Percentiles rank a stretch among this genome's conserved stretches.
These are phyloP conservation scores for Copromyces sp. DNA, from an alignment of 495 filamentous ascomycete genomes.

Conservation along the genomic window DNA sequence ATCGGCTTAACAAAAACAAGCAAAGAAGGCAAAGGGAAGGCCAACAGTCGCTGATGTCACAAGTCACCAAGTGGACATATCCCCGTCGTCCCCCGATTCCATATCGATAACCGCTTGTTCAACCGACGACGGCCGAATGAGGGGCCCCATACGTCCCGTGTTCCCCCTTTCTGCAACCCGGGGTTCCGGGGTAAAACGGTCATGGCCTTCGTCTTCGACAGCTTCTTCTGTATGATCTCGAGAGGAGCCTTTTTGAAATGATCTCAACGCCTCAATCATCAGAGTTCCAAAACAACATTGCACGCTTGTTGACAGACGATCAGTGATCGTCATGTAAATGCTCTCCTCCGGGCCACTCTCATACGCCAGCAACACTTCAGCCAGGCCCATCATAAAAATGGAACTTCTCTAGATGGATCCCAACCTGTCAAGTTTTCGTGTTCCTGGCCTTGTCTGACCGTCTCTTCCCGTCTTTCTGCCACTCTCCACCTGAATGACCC, in stretches of 20 bases:
- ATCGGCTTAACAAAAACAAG: not conserved
- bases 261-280: not conserved
- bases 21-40: not conserved
- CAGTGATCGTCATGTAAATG: not conserved
- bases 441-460: not conserved
- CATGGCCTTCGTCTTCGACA: not conserved
- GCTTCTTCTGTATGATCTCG: not conserved
- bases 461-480: not conserved
- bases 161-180: not conserved
- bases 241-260: not conserved
- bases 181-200: not conserved
- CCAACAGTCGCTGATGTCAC: not conserved
- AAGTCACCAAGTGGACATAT: not conserved
- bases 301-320: not conserved
- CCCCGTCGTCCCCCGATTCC: not conserved
- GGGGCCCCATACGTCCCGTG: not conserved
- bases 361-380: not conserved
- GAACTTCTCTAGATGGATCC: not conserved
- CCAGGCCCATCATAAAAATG: not conserved
- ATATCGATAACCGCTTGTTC: not conserved
- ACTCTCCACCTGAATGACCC: not conserved
- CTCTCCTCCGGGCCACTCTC: too few relatives aligned
- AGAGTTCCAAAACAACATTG: not conserved
- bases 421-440: not conserved
- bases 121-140: not conserved